A percentile compares a stretch with the other conserved stretches of the same genome.
Evolutionary conservation across 257 asterid genomes (phyloP).

Genomic region (Sherardia arvensis): DNA sequence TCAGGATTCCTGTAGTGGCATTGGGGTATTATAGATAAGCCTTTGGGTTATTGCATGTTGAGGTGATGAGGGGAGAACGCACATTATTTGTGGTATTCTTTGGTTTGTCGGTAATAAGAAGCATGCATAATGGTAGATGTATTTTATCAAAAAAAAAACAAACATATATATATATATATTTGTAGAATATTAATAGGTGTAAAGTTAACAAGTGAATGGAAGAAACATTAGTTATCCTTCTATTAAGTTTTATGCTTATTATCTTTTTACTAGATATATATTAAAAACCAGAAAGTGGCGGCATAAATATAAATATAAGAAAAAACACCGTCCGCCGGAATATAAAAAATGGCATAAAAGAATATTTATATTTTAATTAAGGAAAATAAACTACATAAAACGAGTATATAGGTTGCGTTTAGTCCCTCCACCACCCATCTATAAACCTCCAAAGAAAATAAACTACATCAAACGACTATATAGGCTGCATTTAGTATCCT

Average conservation of each 20-base stretch:
- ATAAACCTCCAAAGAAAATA: too few species aligned
- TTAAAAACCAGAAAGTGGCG: too few species aligned
- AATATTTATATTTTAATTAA: too few species aligned
- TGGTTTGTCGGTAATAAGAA: conserved; percentile 35
- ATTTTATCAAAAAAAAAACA: conserved; percentile 19
- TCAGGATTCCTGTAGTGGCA: conserved; percentile 75
- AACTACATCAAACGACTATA: too few species aligned
- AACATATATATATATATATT: conserved; percentile 16
- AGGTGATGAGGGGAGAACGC: conserved; percentile 2
- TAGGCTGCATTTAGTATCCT: too few species aligned
- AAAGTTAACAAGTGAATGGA: conserved; percentile 40
- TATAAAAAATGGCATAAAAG: too few species aligned
- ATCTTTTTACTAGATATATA: too few species aligned
- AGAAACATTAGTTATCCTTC: neutral
- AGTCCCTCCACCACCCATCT: too few species aligned
- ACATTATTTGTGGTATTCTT: conserved; percentile 28
- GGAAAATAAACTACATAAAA: too few species aligned
- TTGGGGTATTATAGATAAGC: conserved; percentile 63
- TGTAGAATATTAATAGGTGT: conserved; percentile 25
- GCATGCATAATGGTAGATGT: conserved; percentile 27
- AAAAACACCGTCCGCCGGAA: too few species aligned
- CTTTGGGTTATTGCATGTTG: neutral
- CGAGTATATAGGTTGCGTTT: too few species aligned
- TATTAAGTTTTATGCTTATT: conserved; percentile 1
- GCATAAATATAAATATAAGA: too few species aligned